Percentiles rank a stretch among this genome's conserved stretches.
These are phyloP conservation scores for Diospyros kaki DNA, from an alignment of 148 eudicot genomes.

Conservation along the genomic window DNA sequence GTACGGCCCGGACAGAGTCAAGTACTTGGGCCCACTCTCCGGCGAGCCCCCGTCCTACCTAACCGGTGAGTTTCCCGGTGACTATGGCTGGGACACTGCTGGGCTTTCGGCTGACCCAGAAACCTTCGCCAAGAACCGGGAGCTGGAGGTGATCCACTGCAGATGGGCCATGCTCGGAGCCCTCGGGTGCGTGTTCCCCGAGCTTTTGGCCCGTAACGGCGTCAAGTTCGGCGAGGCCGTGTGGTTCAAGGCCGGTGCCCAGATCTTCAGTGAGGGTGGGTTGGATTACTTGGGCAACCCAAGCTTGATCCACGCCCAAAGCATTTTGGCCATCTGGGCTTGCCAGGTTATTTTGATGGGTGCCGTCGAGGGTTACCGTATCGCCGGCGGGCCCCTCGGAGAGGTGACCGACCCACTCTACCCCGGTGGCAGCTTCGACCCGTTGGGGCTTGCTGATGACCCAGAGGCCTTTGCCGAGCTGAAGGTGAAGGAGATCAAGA, in stretches of 20 bases:
- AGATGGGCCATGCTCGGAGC: slow-evolving; percentile 39
- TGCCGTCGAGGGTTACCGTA: slow-evolving; percentile 35
- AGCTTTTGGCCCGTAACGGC: slow-evolving; percentile 39
- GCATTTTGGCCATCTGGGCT: slow-evolving; percentile 42
- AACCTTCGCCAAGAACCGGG: slow-evolving; percentile 32
- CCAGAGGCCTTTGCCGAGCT: slow-evolving; percentile 41
- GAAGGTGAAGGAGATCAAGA: slow-evolving; percentile 37
- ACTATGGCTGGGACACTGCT: slow-evolving; percentile 36
- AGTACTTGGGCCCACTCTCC: slow-evolving; percentile 34
- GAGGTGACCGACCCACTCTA: slow-evolving; percentile 35
- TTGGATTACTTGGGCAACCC: slow-evolving; percentile 40
- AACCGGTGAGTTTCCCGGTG: slow-evolving; percentile 34
- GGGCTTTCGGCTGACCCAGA: slow-evolving; percentile 34
- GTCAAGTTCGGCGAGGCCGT: slow-evolving; percentile 42
- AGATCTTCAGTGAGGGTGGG: slow-evolving; percentile 36
- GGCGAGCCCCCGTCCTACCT: slow-evolving; percentile 33
- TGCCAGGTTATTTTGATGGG: slow-evolving; percentile 38
- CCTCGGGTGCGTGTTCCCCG: slow-evolving; percentile 40
- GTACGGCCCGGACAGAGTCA: slow-evolving; percentile 33
- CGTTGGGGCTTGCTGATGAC: slow-evolving; percentile 33
- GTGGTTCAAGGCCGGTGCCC: slow-evolving; percentile 44
- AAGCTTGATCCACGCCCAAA: slow-evolving; percentile 37
- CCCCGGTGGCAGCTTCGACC: slow-evolving; percentile 39
- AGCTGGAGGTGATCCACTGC: slow-evolving; percentile 30
- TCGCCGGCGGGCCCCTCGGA: slow-evolving; percentile 39